Evolutionary conservation across 495 filamentous ascomycete species (phyloP).

Genomic region (Wilcoxina mikolae): DNA sequence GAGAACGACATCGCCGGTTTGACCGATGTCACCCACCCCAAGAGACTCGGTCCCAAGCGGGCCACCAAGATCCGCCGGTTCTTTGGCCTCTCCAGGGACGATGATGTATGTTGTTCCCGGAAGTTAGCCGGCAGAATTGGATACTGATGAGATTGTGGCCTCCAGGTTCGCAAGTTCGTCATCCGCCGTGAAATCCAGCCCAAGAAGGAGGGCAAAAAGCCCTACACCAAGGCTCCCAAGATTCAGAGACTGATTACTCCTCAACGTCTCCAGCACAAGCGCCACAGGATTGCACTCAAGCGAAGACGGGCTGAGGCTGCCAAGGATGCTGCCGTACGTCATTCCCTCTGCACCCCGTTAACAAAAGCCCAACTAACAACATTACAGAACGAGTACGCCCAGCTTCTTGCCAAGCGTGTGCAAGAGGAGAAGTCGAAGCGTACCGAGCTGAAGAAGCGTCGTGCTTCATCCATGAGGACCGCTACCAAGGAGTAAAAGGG

Average conservation of each 20-base stretch:
- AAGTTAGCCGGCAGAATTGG: background rate
- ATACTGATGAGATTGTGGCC: background rate
- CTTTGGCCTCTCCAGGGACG: slow-evolving; percentile 98
- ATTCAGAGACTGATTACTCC: slow-evolving; percentile 99
- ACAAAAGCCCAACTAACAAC: slow-evolving; percentile 25
- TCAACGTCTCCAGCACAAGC: slow-evolving; percentile 99
- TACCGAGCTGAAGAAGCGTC: slow-evolving; percentile 82
- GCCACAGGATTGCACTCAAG: slow-evolving; percentile 92
- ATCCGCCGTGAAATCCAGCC: slow-evolving; percentile 93
- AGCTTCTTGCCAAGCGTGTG: slow-evolving; percentile 87
- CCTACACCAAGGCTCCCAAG: slow-evolving; percentile 98
- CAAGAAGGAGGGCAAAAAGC: slow-evolving; percentile 87
- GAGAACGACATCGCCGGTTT: slow-evolving; percentile 83
- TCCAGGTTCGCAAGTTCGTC: slow-evolving; percentile 91
- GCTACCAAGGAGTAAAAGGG: slow-evolving; percentile 52
- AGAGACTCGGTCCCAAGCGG: slow-evolving; percentile 96
- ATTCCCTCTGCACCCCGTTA: background rate
- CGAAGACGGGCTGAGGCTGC: slow-evolving; percentile 82
- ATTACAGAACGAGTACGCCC: slow-evolving; percentile 71
- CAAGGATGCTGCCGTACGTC: slow-evolving; percentile 87
- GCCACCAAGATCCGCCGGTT: slow-evolving; percentile 98
- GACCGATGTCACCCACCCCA: slow-evolving; percentile 92
- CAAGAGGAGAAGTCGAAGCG: slow-evolving; percentile 82
- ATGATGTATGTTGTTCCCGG: slow-evolving; percentile 75
- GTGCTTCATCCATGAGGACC: slow-evolving; percentile 89